Conservation (phyloP, 1,139 yeast genomes). For the Diutina mesorugosa region DNA sequence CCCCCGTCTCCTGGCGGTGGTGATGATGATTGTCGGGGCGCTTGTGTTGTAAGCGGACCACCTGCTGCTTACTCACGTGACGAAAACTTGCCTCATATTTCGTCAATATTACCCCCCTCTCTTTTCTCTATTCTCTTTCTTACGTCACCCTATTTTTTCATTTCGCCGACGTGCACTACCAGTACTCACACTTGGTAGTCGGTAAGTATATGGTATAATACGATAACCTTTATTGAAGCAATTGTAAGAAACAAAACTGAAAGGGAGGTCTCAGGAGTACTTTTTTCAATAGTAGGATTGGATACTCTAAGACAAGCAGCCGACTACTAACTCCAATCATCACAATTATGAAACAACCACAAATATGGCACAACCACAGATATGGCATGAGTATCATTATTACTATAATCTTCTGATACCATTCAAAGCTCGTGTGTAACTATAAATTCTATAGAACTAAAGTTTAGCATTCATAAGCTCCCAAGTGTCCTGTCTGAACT, state of each 20-base stretch:
- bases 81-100: not conserved
- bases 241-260: too few species aligned
- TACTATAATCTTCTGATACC: too few species aligned
- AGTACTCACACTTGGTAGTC: not conserved
- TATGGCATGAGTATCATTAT: too few species aligned
- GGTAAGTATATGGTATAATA: not conserved
- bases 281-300: too few species aligned
- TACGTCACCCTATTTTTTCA: not conserved
- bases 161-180: not conserved
- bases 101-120: not conserved
- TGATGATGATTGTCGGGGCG: not conserved
- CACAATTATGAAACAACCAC: too few species aligned
- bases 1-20: not conserved
- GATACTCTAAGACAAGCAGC: too few species aligned
- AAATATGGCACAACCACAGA: too few species aligned
- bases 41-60: not conserved
- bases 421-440: too few species aligned
- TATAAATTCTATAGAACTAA: too few species aligned
- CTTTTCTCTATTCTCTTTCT: not conserved
- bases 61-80: not conserved
- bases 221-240: not conserved
- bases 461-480: too few species aligned
- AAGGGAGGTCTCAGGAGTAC: too few species aligned
- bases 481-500: not conserved
- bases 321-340: too few species aligned